Evolutionary conservation across 495 filamentous ascomycete genomes (phyloP).

Genomic region (Lasiosphaeris hirsuta): DNA sequence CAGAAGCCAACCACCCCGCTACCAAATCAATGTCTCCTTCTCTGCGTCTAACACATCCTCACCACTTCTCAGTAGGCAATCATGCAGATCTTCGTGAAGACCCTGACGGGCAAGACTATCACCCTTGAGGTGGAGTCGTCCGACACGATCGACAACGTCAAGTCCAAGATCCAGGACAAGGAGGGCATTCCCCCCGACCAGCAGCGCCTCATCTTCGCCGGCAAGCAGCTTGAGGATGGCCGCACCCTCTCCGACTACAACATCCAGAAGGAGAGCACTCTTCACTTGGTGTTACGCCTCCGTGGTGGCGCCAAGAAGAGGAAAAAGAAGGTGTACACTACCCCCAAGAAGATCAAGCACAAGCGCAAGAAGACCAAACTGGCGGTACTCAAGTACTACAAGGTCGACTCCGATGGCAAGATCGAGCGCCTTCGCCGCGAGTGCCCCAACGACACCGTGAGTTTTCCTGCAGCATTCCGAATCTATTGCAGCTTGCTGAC

Average conservation of each 20-base stretch:
- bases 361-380: slow-evolving; percentile 99
- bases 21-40: slow-evolving; percentile 13
- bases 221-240: slow-evolving; percentile 99
- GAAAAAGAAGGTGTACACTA: slow-evolving; percentile 99
- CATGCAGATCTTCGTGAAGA: slow-evolving; percentile 99
- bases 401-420: slow-evolving; percentile 99
- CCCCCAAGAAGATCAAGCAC: slow-evolving; percentile 99
- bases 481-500: slow-evolving; percentile 24
- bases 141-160: slow-evolving; percentile 99
- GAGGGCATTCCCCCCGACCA: slow-evolving; percentile 99
- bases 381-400: slow-evolving; percentile 99
- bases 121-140: slow-evolving; percentile 99
- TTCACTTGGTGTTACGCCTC: slow-evolving; percentile 96
- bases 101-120: slow-evolving; percentile 99
- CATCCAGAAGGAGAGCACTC: slow-evolving; percentile 99
- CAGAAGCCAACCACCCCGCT: neutral
- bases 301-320: slow-evolving; percentile 98
- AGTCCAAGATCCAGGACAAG: slow-evolving; percentile 93
- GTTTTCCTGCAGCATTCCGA: slow-evolving; percentile 27
- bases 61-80: slow-evolving; percentile 48
- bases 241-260: slow-evolving; percentile 99
- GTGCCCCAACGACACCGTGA: slow-evolving; percentile 87
- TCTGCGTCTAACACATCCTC: slow-evolving; percentile 30
- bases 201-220: slow-evolving; percentile 99
- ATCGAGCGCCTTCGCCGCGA: slow-evolving; percentile 98